phyloP scores from a whole-genome alignment of 106 monocot species.

The Agapanthus africanus region DNA sequence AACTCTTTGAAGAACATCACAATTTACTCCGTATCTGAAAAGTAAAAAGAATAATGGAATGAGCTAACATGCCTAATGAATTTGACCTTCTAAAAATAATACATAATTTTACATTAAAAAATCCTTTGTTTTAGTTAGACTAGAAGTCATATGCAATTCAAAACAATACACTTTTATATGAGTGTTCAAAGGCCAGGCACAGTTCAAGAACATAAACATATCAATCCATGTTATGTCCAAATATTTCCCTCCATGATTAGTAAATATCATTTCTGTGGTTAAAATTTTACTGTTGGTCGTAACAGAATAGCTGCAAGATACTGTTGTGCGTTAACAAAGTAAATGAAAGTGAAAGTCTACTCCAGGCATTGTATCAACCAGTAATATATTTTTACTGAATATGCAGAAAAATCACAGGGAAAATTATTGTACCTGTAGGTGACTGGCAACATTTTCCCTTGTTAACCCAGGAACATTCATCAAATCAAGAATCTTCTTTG shows the following conservation, averaged over 20 bases:
- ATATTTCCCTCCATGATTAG: background rate
- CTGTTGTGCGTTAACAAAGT: background rate
- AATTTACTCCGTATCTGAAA: slow-evolving; percentile 5
- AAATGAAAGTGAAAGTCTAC: too few relatives aligned
- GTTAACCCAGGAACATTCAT: slow-evolving; percentile 92
- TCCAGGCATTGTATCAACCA: background rate
- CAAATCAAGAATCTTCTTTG: slow-evolving; percentile 90
- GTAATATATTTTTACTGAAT: background rate
- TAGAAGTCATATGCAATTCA: background rate
- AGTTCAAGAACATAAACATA: background rate
- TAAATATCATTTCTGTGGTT: background rate
- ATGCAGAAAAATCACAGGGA: background rate
- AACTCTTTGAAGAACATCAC: background rate
- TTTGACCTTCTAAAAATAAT: background rate
- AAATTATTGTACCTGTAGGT: slow-evolving; percentile 58
- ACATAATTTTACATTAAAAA: background rate
- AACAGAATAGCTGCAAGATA: background rate
- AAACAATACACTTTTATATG: background rate
- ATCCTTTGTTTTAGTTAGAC: background rate
- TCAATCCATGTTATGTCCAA: background rate
- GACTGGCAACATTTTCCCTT: slow-evolving; percentile 97
- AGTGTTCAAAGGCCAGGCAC: background rate
- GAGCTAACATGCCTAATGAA: slow-evolving; percentile 2
- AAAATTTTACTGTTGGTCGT: background rate
- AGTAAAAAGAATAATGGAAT: background rate